Evolutionary conservation across 345 rosid genomes (phyloP).

Genomic region (Microthlaspi erraticum): DNA sequence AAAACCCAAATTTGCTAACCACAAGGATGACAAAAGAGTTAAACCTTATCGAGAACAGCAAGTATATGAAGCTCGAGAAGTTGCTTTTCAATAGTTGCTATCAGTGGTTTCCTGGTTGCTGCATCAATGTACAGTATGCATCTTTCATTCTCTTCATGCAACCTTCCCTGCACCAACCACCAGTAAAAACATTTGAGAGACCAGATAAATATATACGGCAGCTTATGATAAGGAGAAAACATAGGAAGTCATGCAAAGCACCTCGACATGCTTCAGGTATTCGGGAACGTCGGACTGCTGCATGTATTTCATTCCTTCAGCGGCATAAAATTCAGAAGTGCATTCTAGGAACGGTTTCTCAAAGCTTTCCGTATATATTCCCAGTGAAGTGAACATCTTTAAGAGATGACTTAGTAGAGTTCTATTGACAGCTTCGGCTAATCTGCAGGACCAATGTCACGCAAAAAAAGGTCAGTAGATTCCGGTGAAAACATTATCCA

Average conservation of each 20-base stretch:
- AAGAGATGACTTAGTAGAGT: conserved; percentile 87
- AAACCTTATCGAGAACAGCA: conserved; percentile 92
- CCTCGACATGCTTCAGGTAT: conserved; percentile 98
- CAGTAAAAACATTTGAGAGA: conserved; percentile 24
- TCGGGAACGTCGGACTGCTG: conserved; percentile 99
- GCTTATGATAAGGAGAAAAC: conserved; percentile 17
- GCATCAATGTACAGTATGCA: conserved; percentile 88
- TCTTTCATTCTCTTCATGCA: conserved; percentile 97
- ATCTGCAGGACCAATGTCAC: conserved; percentile 54
- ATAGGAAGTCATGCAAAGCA: conserved; percentile 39
- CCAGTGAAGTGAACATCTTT: conserved; percentile 98
- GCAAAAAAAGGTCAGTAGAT: conserved; percentile 12
- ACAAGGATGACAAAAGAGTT: conserved; percentile 24
- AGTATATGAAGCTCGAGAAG: conserved; percentile 89
- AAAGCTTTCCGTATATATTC: conserved; percentile 92
- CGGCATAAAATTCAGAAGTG: conserved; percentile 94
- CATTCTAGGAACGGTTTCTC: conserved; percentile 91
- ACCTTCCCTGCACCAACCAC: conserved; percentile 67
- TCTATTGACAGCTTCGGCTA: conserved; percentile 93
- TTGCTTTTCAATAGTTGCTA: conserved; percentile 83
- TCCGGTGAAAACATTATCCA: background rate
- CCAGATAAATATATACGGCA: conserved; percentile 21
- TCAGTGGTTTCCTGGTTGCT: conserved; percentile 80
- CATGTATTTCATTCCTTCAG: conserved; percentile 97
- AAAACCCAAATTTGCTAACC: conserved; percentile 2